Evolutionary conservation across 768 basidiomycete species (phyloP).

Genomic region (Obba rivulosa): DNA sequence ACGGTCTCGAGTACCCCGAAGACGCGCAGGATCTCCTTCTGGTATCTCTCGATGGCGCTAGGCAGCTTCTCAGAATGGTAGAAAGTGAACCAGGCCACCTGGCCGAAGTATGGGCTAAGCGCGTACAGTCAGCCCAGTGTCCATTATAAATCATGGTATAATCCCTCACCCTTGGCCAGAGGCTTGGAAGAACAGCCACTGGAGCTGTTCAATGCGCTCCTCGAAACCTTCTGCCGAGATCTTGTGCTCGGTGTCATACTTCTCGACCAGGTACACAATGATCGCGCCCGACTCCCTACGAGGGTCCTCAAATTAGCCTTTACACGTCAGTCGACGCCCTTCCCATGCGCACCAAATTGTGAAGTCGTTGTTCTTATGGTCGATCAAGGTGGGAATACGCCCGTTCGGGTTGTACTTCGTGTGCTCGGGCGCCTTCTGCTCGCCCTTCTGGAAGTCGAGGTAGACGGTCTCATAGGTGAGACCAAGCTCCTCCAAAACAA

Average conservation of each 20-base stretch:
- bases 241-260: slow-evolving; percentile 35
- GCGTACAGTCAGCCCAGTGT: not conserved
- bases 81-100: not conserved
- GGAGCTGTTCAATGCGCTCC: slow-evolving; percentile 12
- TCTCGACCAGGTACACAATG: slow-evolving; percentile 32
- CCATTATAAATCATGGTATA: not conserved
- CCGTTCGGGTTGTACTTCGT: slow-evolving; percentile 29
- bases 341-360: slow-evolving; percentile 17
- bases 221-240: not conserved
- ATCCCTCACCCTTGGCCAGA: slow-evolving; percentile 13
- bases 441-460: slow-evolving; percentile 21
- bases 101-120: slow-evolving; percentile 6
- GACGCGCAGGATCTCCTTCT: slow-evolving; percentile 15
- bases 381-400: slow-evolving; percentile 31
- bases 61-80: slow-evolving; percentile 9
- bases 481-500: slow-evolving; percentile 23
- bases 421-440: slow-evolving; percentile 21
- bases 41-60: slow-evolving; percentile 15
- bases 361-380: slow-evolving; percentile 28
- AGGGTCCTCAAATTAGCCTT: not conserved
- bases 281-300: slow-evolving; percentile 30
- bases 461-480: slow-evolving; percentile 22
- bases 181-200: slow-evolving; percentile 36
- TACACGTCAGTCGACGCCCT: not conserved
- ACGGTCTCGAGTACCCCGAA: slow-evolving; percentile 13